Conservation (phyloP, 2,329 filamentous ascomycete species). For the Fonsecaea multimorphosa region DNA sequence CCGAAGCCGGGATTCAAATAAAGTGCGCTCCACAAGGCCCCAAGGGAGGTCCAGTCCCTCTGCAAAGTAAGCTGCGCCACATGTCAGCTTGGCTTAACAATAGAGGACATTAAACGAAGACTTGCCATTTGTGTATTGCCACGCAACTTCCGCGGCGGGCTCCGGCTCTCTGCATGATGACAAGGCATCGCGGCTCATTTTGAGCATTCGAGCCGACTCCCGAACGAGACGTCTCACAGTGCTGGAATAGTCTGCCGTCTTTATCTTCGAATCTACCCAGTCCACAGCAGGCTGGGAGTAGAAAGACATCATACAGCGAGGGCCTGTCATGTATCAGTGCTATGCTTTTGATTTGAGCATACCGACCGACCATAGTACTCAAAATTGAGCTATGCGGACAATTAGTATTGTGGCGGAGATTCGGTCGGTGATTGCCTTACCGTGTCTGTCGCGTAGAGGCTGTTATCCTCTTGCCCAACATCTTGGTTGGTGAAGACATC, state of each 20-base stretch:
- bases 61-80: constrained; percentile 13
- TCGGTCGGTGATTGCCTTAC: background rate
- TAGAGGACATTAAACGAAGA: background rate
- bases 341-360: background rate
- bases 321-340: constrained; percentile 5
- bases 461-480: constrained; percentile 11
- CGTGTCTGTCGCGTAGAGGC: constrained; percentile 17
- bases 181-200: constrained; percentile 13
- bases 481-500: background rate
- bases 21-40: constrained; percentile 12
- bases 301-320: constrained; percentile 24
- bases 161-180: constrained; percentile 19
- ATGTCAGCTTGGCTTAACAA: background rate
- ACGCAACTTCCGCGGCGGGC: constrained; percentile 12
- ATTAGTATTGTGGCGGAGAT: constrained; percentile 8
- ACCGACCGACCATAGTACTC: constrained; percentile 19
- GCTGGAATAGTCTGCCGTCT: constrained; percentile 10
- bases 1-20: constrained; percentile 18
- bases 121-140: constrained; percentile 22
- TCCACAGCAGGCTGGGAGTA: constrained; percentile 20
- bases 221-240: constrained; percentile 11
- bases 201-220: constrained; percentile 19
- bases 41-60: constrained; percentile 1
- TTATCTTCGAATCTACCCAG: constrained; percentile 20
- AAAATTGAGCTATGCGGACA: constrained; percentile 12